A percentile compares a stretch with the other conserved stretches of the same genome.
Conservation (phyloP, 2,329 filamentous ascomycete species). For the Orbilia oligospora region DNA sequence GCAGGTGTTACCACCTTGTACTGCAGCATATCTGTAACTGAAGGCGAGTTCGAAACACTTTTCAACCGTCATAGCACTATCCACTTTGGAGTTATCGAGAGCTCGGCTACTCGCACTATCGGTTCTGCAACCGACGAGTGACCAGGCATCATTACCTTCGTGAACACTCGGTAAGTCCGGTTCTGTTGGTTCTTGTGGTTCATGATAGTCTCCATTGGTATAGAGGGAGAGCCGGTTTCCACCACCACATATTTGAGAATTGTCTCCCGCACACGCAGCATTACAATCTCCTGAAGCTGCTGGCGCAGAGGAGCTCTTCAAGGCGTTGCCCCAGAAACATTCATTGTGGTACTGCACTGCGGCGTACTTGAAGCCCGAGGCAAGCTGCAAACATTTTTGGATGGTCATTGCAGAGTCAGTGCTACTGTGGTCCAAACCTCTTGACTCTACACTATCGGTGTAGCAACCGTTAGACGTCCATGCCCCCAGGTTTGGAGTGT, state of each 20-base stretch:
- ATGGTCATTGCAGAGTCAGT: slow-evolving; percentile 23
- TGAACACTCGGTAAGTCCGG: neutral
- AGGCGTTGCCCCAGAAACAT: slow-evolving; percentile 67
- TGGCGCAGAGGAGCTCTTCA: slow-evolving; percentile 38
- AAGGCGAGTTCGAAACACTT: slow-evolving; percentile 34
- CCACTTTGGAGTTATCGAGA: slow-evolving; percentile 11
- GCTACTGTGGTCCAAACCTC: slow-evolving; percentile 14
- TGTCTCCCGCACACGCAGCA: slow-evolving; percentile 16
- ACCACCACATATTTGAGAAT: slow-evolving; percentile 20
- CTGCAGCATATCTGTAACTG: slow-evolving; percentile 31
- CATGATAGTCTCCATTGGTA: slow-evolving; percentile 8
- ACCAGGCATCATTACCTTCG: slow-evolving; percentile 31
- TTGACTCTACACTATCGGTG: slow-evolving; percentile 28
- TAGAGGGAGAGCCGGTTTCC: slow-evolving; percentile 16
- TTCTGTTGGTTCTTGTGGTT: slow-evolving; percentile 6
- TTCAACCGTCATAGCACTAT: slow-evolving; percentile 30
- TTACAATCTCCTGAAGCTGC: slow-evolving; percentile 15
- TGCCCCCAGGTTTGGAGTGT: neutral
- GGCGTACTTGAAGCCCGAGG: slow-evolving; percentile 65
- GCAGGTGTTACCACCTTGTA: slow-evolving; percentile 45
- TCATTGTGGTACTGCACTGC: slow-evolving; percentile 67
- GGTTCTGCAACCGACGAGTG: slow-evolving; percentile 13
- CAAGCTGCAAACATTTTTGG: slow-evolving; percentile 57
- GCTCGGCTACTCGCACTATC: slow-evolving; percentile 27
- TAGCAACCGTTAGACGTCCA: slow-evolving; percentile 8